Conservation (phyloP, 352 stramenopile species). For the Globisporangium acanthophoron region DNA sequence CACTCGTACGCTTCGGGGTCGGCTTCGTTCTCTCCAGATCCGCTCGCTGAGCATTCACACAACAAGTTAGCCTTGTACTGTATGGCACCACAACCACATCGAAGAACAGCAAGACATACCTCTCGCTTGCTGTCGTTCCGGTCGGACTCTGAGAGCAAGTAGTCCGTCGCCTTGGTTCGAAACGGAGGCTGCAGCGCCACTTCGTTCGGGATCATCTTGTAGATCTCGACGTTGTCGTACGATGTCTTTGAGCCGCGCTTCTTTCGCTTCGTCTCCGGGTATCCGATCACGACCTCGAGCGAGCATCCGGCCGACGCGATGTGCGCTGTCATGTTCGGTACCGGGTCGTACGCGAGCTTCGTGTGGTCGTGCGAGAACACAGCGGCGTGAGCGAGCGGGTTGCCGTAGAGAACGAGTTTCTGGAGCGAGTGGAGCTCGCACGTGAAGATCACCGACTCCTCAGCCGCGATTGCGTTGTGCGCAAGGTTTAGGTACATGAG, state of each 20-base stretch:
- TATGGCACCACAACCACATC: not conserved
- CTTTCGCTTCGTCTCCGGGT: slow-evolving; percentile 66
- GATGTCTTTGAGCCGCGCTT: slow-evolving; percentile 28
- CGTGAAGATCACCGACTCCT: slow-evolving; percentile 39
- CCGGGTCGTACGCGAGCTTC: slow-evolving; percentile 64
- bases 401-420: slow-evolving; percentile 74
- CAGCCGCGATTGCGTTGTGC: slow-evolving; percentile 57
- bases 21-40: slow-evolving; percentile 4
- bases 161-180: slow-evolving; percentile 37
- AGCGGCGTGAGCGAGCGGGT: slow-evolving; percentile 54
- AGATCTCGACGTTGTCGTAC: slow-evolving; percentile 80
- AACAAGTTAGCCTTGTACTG: not conserved
- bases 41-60: not conserved
- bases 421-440: slow-evolving; percentile 49
- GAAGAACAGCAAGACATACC: not conserved
- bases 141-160: slow-evolving; percentile 26
- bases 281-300: slow-evolving; percentile 48
- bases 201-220: slow-evolving; percentile 75
- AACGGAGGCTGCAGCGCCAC: slow-evolving; percentile 49
- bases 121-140: slow-evolving; percentile 24
- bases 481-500: slow-evolving; percentile 73
- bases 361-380: slow-evolving; percentile 58
- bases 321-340: slow-evolving; percentile 44
- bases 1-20: slow-evolving; percentile 11
- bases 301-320: slow-evolving; percentile 19